These are phyloP conservation scores for Pestalotiopsis sp. DNA, from an alignment of 2,329 filamentous ascomycete species.

Conservation along the genomic window DNA sequence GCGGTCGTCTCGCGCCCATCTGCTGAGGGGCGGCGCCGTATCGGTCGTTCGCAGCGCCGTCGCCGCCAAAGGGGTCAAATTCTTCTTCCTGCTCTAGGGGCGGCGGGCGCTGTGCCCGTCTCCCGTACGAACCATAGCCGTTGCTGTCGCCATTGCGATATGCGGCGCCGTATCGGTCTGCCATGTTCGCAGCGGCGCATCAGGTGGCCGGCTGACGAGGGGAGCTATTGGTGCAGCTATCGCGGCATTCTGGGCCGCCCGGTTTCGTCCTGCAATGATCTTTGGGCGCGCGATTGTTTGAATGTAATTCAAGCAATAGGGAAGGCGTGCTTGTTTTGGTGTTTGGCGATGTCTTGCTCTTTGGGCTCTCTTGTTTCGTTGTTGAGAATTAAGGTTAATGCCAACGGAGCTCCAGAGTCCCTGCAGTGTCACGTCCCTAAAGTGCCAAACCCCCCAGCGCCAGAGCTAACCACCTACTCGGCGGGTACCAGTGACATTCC, in stretches of 20 bases:
- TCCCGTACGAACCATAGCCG: conserved; percentile 46
- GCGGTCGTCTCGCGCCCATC: conserved; percentile 31
- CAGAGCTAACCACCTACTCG: not conserved
- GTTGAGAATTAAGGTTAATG: conserved; percentile 3
- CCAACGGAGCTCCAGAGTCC: conserved; percentile 3
- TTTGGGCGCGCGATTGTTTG: not conserved
- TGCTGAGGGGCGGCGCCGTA: conserved; percentile 36
- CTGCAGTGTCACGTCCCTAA: not conserved
- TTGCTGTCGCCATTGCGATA: conserved; percentile 46
- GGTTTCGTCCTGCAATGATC: not conserved
- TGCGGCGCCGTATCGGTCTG: conserved; percentile 51
- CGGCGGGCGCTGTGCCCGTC: conserved; percentile 20
- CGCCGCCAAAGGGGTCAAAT: not conserved
- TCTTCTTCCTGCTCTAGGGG: conserved; percentile 12
- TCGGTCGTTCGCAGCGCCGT: conserved; percentile 34
- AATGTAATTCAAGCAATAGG: not conserved
- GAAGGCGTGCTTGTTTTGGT: not conserved
- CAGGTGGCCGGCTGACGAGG: not conserved
- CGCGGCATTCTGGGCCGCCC: conserved; percentile 4
- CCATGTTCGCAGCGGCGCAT: conserved; percentile 39
- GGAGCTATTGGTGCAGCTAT: not conserved
- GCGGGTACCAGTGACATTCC: not conserved
- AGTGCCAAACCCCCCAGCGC: not conserved
- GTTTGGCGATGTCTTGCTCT: not conserved
- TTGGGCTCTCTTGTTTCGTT: not conserved